Evolutionary conservation across 2,329 filamentous ascomycete species (phyloP).

Genomic region (Taxawa tesnikishii): DNA sequence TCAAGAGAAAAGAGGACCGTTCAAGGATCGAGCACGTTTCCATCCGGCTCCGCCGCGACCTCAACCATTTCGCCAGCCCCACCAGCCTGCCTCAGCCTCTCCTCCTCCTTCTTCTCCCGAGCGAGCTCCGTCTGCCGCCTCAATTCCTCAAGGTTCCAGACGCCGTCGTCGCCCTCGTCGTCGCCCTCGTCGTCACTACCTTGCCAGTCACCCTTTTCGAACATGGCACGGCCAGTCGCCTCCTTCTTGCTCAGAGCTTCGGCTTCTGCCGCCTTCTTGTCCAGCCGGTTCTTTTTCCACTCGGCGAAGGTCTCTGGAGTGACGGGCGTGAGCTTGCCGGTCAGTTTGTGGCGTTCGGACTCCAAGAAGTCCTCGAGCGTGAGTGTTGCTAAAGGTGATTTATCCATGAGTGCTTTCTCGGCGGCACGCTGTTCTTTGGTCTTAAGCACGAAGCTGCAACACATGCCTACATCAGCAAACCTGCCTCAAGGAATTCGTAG

Average conservation of each 20-base stretch:
- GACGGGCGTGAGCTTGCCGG: constrained; percentile 82
- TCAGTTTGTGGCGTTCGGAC: constrained; percentile 89
- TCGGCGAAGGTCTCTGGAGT: constrained; percentile 86
- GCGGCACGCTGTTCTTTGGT: constrained; percentile 93
- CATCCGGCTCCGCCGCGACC: constrained; percentile 5
- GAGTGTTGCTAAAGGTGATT: constrained; percentile 84
- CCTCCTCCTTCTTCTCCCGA: constrained; percentile 64
- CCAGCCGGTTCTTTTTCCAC: constrained; percentile 89
- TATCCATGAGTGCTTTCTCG: constrained; percentile 92
- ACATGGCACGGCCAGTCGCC: constrained; percentile 85
- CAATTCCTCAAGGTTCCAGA: constrained; percentile 73
- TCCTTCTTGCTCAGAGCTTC: constrained; percentile 86
- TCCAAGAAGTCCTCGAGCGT: constrained; percentile 97
- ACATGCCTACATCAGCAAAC: constrained; percentile 6
- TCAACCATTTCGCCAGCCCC: constrained; percentile 8
- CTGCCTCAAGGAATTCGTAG: constrained; percentile 3
- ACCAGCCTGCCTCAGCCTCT: constrained; percentile 33
- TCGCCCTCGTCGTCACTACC: constrained; percentile 50
- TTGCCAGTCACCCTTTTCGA: constrained; percentile 92
- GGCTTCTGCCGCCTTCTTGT: constrained; percentile 93
- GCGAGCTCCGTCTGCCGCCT: constrained; percentile 74
- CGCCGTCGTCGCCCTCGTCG: constrained; percentile 49
- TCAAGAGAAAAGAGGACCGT: too few species aligned
- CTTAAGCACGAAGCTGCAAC: constrained; percentile 76
- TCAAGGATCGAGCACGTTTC: constrained; percentile 4